These are phyloP conservation scores for Austroboletus olivaceoglutinosus DNA, from an alignment of 1,284 basidiomycete genomes.

Conservation along the genomic window DNA sequence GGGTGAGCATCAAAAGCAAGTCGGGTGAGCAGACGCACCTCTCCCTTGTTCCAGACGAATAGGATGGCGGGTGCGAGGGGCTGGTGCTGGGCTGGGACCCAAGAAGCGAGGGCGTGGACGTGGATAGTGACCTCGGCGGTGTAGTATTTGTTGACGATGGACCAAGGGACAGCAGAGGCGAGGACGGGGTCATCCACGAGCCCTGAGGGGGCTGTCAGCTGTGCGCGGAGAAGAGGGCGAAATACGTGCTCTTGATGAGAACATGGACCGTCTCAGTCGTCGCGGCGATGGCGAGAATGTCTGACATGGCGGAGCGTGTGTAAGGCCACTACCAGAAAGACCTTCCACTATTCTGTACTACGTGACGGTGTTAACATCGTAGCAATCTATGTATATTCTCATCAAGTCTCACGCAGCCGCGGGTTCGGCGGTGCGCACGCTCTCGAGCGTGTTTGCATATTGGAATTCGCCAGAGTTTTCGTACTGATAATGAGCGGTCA, in stretches of 20 bases:
- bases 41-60: constrained; percentile 64
- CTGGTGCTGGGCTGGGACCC: constrained; percentile 32
- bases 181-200: constrained; percentile 24
- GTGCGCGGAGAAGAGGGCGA: not conserved
- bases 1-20: constrained; percentile 14
- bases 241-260: constrained; percentile 27
- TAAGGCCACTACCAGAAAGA: no score
- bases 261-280: constrained; percentile 17
- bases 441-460: constrained; percentile 61
- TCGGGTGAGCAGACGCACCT: constrained; percentile 41
- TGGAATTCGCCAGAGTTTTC: constrained; percentile 92
- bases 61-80: constrained; percentile 60
- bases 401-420: constrained; percentile 15
- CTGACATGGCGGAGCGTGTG: not conserved
- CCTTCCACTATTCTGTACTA: no score
- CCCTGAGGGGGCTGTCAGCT: constrained; percentile 29
- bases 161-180: constrained; percentile 59
- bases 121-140: constrained; percentile 73
- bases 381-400: not conserved
- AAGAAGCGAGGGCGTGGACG: constrained; percentile 43
- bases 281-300: constrained; percentile 30
- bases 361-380: no score
- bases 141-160: constrained; percentile 83
- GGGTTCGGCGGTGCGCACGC: constrained; percentile 6
- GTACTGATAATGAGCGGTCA: constrained; percentile 49